Evolutionary conservation across 2,329 filamentous ascomycete genomes (phyloP), one percentile per base, ranked within the genome.

Genomic region (Harringtonia aguacate): DNA sequence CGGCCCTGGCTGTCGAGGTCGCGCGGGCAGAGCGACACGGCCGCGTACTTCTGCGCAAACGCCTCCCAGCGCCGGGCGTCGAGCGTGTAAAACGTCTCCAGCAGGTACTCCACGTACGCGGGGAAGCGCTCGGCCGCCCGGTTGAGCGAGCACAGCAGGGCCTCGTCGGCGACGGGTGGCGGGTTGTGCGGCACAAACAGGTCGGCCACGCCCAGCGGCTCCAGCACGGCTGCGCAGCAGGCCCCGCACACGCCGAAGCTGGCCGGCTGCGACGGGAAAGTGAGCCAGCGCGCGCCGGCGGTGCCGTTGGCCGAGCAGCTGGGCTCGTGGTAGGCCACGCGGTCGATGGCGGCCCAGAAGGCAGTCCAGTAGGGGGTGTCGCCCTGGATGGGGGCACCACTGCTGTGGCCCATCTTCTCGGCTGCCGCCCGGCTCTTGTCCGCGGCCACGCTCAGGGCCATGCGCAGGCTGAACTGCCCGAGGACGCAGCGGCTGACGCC

Each of bases 201-300:
- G 4, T 45, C 40, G 0, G 52, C 44, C 4, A 66, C 45, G 4
- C 50, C 55, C 3, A 63, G 46, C 1, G 61, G 48, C 44, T 60
- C 56, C 8, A 60, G 43, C 21, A 66, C 47, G 8, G 51, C 55
- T 4, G 55, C 56, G 24, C 58, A 58, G 43, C 65, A 68, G 1
- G 56, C 55, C 4, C 55, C 57, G 45, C 63, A 67, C 20, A 68
- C 52, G 12, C 48, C 53, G 43, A 66, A 68, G 0, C 52, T 51
- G 0, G 29, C 15, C 15, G 61, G 58, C 39, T 62, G 47, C 5
- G 56, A 59, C 2, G 53, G 48, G 0, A 64, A 48, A 0, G 58
- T 61, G 39, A 60, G 65, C 63, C 63, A 67, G 1, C 34, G 43
- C 4, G 20, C 54, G 9, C 53, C 52, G 12, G 45, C 51, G 17